phyloP scores from a whole-genome alignment of 495 filamentous ascomycete genomes.

The Clavariopsis aquatica region DNA sequence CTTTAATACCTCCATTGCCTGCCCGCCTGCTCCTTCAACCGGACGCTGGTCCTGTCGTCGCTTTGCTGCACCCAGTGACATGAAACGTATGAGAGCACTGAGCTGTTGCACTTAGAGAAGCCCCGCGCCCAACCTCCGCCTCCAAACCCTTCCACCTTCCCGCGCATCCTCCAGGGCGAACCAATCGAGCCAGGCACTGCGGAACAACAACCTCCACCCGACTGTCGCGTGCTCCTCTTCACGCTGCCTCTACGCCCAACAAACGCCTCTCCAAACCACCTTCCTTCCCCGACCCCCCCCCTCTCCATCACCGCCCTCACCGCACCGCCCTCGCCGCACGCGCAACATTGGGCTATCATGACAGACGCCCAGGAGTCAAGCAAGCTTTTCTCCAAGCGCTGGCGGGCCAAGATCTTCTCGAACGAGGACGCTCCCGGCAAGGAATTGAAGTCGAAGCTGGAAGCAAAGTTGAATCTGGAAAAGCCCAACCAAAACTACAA shows the following conservation, averaged over 20 bases:
- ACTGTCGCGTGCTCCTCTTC: conserved; percentile 24
- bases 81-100: conserved; percentile 2
- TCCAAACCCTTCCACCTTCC: background rate
- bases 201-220: conserved; percentile 9
- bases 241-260: conserved; percentile 21
- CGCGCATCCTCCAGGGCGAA: conserved; percentile 1
- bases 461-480: conserved; percentile 24
- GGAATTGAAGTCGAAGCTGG: conserved; percentile 24
- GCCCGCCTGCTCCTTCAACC: background rate
- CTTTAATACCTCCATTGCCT: background rate
- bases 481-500: conserved; percentile 31
- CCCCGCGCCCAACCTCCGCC: background rate
- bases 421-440: conserved; percentile 20
- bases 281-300: background rate
- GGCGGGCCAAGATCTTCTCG: conserved; percentile 35
- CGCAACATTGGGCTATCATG: conserved; percentile 8
- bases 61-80: background rate
- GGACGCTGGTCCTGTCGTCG: background rate
- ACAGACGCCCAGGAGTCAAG: conserved; percentile 16
- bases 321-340: background rate
- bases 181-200: conserved; percentile 17
- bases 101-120: background rate
- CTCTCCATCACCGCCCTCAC: background rate
- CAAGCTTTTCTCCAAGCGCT: conserved; percentile 36
- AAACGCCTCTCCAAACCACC: background rate